Evolutionary conservation across 768 basidiomycete genomes (phyloP), one percentile per base, ranked within the genome.

Genomic region (Mycena amicta): DNA sequence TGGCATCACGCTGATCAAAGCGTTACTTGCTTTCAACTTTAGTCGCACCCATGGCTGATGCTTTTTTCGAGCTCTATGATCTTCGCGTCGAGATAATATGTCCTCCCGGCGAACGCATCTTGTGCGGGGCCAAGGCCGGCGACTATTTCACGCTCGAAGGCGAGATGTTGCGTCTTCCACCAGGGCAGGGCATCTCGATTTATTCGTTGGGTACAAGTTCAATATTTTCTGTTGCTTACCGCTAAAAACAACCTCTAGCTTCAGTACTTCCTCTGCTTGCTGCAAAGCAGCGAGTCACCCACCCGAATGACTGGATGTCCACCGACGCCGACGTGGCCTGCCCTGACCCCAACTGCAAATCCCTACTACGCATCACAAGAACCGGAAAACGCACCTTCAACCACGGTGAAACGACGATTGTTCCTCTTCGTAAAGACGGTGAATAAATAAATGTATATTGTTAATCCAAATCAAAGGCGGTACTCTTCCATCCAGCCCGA

Each of bases 271-370:
- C 86, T 2, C 74, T 89, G n/a, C 74, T 89, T 6, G 84, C 87
- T 8, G 86, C 86, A 18, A 89, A 88, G 66, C 86, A 89, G 57
- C 79, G 87, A 4, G 70, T 70, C 15, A 81, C 80, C 2, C 71
- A 85, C 52, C 64, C 72, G 1, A 79, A 83, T 59, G 87, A 88
- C 67, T 88, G 88, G 86, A 88, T 89, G 81, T 73, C 83, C 4
- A 84, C 85, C 1, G 87, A 89, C 58, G 79, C 77, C 0, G 82
- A 86, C 62, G 70, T 89, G 27, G 86, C 86, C 0, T 89, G 87
- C 63, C 88, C 86, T 0, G 87, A 88, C 67, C 87, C 87, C 1
- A 71, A 85, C 55, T 89, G 88, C 70, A 79, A 75, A 43, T 86
- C 86, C 3, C 72, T 75, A 12, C 63, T 87, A 68, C 79, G 70